Evolutionary conservation across 2,329 filamentous ascomycete species (phyloP).

Genomic region (Paecilomyces dactylethromorphus): DNA sequence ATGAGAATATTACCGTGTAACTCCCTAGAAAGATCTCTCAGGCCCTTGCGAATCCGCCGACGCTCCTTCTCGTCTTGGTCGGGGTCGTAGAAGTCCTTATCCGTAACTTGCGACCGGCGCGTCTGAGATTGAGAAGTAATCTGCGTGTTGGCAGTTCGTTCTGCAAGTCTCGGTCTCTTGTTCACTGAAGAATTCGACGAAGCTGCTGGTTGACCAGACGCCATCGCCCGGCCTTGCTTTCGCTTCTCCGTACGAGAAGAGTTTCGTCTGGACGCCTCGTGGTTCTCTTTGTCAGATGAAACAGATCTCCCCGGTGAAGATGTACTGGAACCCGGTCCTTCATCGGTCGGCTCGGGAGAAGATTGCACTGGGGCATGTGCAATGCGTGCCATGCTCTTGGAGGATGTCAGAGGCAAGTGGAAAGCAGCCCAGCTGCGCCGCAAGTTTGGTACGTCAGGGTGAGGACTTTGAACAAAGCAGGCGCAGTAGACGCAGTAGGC

Average conservation of each 20-base stretch:
- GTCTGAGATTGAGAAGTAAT: slow-evolving; percentile 17
- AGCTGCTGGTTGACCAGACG: slow-evolving; percentile 32
- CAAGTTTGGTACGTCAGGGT: neutral
- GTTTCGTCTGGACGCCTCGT: slow-evolving; percentile 10
- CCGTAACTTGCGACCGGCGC: slow-evolving; percentile 23
- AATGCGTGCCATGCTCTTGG: slow-evolving; percentile 22
- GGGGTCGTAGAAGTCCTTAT: slow-evolving; percentile 64
- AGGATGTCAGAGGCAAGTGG: slow-evolving; percentile 8
- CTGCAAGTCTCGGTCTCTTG: slow-evolving; percentile 42
- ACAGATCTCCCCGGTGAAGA: slow-evolving; percentile 25
- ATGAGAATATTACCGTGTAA: slow-evolving; percentile 46
- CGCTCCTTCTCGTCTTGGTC: slow-evolving; percentile 72
- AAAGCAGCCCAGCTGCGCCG: neutral
- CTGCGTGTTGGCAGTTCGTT: slow-evolving; percentile 22
- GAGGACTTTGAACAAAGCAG: neutral
- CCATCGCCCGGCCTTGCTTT: slow-evolving; percentile 33
- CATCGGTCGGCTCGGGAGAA: neutral
- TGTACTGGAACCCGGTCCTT: slow-evolving; percentile 10
- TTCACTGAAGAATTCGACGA: slow-evolving; percentile 23
- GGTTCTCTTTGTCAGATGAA: slow-evolving; percentile 48
- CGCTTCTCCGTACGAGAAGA: slow-evolving; percentile 33
- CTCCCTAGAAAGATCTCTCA: slow-evolving; percentile 60
- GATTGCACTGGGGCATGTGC: slow-evolving; percentile 5
- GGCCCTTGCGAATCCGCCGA: slow-evolving; percentile 60
- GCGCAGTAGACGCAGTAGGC: neutral